These are phyloP conservation scores for Fagus crenata DNA, from an alignment of 306 rosid genomes.

Conservation along the genomic window DNA sequence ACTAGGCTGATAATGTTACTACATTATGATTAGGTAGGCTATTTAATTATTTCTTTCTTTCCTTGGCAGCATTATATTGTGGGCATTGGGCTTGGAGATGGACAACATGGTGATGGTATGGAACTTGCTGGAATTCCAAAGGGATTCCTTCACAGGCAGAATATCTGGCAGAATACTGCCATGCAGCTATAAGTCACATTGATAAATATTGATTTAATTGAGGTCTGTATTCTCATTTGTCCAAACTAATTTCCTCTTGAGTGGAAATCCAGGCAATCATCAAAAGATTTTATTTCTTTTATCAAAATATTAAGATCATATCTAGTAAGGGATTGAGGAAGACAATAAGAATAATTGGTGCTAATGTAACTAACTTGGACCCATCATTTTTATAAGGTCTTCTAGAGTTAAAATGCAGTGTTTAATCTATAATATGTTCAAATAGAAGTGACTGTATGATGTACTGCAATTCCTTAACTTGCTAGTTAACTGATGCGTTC, in stretches of 20 bases:
- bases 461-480: neutral
- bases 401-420: neutral
- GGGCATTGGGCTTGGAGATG: constrained; percentile 38
- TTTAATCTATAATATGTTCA: neutral
- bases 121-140: constrained; percentile 57
- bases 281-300: constrained; percentile 7
- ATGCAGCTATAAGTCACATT: constrained; percentile 56
- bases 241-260: neutral
- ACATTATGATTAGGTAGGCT: neutral
- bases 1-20: constrained; percentile 3
- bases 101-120: constrained; percentile 47
- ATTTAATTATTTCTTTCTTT: constrained; percentile 9
- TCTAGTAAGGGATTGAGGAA: constrained; percentile 17
- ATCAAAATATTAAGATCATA: constrained; percentile 8
- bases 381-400: neutral
- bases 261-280: constrained; percentile 7
- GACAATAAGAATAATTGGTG: constrained; percentile 16
- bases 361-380: constrained; percentile 14
- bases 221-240: constrained; percentile 6
- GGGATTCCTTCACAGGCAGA: constrained; percentile 86
- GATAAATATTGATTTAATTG: constrained; percentile 2
- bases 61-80: constrained; percentile 60
- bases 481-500: constrained; percentile 8
- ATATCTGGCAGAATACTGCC: constrained; percentile 84
- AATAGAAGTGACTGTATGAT: neutral